phyloP scores from a whole-genome alignment of 495 filamentous ascomycete genomes.

The Talaromyces adpressus region DNA sequence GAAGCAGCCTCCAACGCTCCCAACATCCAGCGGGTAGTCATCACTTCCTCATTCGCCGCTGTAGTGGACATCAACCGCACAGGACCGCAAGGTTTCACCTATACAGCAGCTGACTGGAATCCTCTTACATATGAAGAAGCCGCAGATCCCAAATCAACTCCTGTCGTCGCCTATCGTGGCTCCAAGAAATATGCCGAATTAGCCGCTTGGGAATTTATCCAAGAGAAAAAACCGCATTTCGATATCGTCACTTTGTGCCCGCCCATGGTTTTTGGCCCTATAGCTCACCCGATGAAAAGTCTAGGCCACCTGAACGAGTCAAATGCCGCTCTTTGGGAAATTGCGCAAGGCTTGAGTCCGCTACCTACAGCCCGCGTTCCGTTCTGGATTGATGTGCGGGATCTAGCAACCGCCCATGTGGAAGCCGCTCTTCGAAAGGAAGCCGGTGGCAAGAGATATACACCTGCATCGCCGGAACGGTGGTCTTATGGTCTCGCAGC shows the following conservation, averaged over 20 bases:
- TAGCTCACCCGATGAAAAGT: constrained; percentile 26
- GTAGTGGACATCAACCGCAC: not conserved
- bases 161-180: not conserved
- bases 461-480: constrained; percentile 23
- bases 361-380: constrained; percentile 25
- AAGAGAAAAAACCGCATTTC: not conserved
- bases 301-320: constrained; percentile 30
- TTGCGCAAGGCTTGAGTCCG: constrained; percentile 19
- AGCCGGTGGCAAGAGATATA: constrained; percentile 29
- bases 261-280: constrained; percentile 37
- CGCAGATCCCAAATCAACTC: constrained; percentile 51
- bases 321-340: constrained; percentile 32
- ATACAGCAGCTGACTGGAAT: constrained; percentile 19
- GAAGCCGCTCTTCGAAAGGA: constrained; percentile 24
- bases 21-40: not conserved
- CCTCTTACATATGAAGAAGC: constrained; percentile 74
- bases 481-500: constrained; percentile 34
- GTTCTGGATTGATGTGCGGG: constrained; percentile 39
- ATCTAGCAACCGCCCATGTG: constrained; percentile 37
- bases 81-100: not conserved
- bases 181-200: constrained; percentile 6
- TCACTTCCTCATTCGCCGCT: constrained; percentile 5
- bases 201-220: not conserved
- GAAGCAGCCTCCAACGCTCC: not conserved
- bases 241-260: constrained; percentile 1